Evolutionary conservation across 2,329 filamentous ascomycete species (phyloP).

Genomic region (Rasamsonia emersonii): DNA sequence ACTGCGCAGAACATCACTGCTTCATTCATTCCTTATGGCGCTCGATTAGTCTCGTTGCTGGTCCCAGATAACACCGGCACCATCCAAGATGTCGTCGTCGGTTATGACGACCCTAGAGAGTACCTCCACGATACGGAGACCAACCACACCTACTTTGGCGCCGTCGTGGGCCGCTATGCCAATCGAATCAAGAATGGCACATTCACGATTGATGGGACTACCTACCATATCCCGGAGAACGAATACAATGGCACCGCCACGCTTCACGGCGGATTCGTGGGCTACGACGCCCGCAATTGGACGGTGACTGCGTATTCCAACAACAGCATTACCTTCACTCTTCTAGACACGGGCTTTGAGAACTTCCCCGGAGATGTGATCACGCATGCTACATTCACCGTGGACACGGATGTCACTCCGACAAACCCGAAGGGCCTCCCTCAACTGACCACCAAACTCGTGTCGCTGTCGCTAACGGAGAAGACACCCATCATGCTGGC

Average conservation of each 20-base stretch:
- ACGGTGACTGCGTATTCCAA: constrained; percentile 35
- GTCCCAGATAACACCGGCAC: constrained; percentile 44
- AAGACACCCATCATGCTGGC: constrained; percentile 43
- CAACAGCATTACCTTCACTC: constrained; percentile 38
- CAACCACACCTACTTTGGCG: constrained; percentile 41
- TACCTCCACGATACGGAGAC: constrained; percentile 39
- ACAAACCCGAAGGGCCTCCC: constrained; percentile 34
- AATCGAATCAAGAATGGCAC: constrained; percentile 51
- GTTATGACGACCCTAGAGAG: constrained; percentile 40
- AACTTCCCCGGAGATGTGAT: constrained; percentile 41
- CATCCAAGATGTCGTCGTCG: constrained; percentile 41
- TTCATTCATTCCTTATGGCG: constrained; percentile 41
- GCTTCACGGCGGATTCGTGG: constrained; percentile 42
- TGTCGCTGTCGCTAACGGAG: constrained; percentile 37
- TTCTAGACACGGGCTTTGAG: constrained; percentile 36
- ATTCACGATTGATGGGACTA: constrained; percentile 41
- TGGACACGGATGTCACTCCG: constrained; percentile 27
- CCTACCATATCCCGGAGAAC: constrained; percentile 42
- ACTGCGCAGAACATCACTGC: constrained; percentile 40
- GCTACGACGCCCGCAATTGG: constrained; percentile 44
- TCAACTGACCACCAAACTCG: constrained; percentile 35
- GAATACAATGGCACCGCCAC: constrained; percentile 44
- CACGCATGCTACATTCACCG: constrained; percentile 38
- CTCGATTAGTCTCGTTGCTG: constrained; percentile 38
- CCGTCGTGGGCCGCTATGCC: constrained; percentile 44